phyloP scores from a whole-genome alignment of 2,329 filamentous ascomycete species.

The Blastomyces silverae region DNA sequence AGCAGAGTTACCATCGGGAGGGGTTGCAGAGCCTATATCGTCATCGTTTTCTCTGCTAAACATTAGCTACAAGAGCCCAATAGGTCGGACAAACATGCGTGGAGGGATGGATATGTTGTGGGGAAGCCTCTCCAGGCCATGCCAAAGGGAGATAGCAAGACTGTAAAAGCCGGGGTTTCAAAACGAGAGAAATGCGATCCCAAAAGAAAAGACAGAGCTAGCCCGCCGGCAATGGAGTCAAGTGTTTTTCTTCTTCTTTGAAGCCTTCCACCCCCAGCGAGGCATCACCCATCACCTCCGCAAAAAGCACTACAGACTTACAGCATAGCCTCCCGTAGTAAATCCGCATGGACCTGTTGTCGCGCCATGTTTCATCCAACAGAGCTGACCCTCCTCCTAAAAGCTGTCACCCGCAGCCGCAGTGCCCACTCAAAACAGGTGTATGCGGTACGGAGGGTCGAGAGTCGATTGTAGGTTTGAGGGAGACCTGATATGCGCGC shows the following conservation, averaged over 20 bases:
- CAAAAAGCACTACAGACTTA: constrained; percentile 28
- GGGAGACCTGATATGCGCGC: not conserved
- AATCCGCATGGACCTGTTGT: constrained; percentile 38
- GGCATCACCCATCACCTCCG: not conserved
- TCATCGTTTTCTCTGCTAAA: constrained; percentile 6
- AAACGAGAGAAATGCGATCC: not conserved
- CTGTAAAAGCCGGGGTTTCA: not conserved
- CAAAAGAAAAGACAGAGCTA: not conserved
- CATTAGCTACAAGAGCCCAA: not conserved
- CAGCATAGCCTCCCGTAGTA: constrained; percentile 48
- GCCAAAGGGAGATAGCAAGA: not conserved
- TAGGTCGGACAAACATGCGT: not conserved
- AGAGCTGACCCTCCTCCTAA: constrained; percentile 12
- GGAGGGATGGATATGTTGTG: not conserved
- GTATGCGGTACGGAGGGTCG: constrained; percentile 1
- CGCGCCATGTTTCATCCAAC: constrained; percentile 41
- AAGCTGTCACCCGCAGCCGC: not conserved
- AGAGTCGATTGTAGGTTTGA: not conserved
- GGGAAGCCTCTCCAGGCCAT: not conserved
- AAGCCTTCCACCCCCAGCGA: not conserved
- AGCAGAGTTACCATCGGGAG: constrained; percentile 55
- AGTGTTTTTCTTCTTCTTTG: not conserved
- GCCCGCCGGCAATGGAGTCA: not conserved
- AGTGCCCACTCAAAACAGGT: constrained; percentile 10
- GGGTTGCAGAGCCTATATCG: constrained; percentile 3